Base-by-base conservation (phyloP, 371 early-diverging fungal genomes). In the Zychaea mexicana region DNA sequence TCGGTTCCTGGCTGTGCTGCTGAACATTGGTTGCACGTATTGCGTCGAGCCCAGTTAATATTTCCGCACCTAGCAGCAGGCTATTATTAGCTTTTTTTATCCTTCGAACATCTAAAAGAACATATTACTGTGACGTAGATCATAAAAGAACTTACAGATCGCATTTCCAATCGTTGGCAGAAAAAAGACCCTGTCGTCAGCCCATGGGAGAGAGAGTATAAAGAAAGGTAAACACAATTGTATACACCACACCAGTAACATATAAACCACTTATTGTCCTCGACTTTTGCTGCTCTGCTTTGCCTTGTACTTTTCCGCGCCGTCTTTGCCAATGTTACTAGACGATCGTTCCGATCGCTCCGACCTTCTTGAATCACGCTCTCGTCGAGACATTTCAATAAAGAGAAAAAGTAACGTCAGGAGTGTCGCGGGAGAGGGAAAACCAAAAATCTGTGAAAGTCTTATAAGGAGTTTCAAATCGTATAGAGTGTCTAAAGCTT, bases 111-210 rank as follows among this genome's bases (percentile, higher is more conserved):
- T n/a, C n/a, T n/a, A n/a, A n/a, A n/a, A n/a, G n/a, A n/a, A n/a
- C n/a, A n/a, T n/a, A n/a, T n/a, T n/a, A n/a, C n/a, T n/a, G n/a
- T n/a, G n/a, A n/a, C n/a, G n/a, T n/a, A n/a, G n/a, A n/a, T n/a
- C 0, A 21, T 39, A 22, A 19, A 9, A 38, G 31, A 17, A 61
- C 70, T 70, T 67, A 63, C 70, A 64, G 47, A 19, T 68, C 53
- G 47, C 73, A 76, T 49, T 71, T 71, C 75, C 72, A 72, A 57
- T 74, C 72, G 22, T 66, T 68, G 42, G 65, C 70, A 30, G 70
- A 70, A 54, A 73, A 73, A 24, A 70, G 64, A 36, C 74, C 74
- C 74, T 73, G 38, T 30, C 15, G 52, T 31, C 19, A 31, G 52
- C 39, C 28, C 24, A 64, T 24, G 64, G 59, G 36, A 19, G 49